Evolutionary conservation across 495 filamentous ascomycete genomes (phyloP).

Genomic region (Daldinia loculata): DNA sequence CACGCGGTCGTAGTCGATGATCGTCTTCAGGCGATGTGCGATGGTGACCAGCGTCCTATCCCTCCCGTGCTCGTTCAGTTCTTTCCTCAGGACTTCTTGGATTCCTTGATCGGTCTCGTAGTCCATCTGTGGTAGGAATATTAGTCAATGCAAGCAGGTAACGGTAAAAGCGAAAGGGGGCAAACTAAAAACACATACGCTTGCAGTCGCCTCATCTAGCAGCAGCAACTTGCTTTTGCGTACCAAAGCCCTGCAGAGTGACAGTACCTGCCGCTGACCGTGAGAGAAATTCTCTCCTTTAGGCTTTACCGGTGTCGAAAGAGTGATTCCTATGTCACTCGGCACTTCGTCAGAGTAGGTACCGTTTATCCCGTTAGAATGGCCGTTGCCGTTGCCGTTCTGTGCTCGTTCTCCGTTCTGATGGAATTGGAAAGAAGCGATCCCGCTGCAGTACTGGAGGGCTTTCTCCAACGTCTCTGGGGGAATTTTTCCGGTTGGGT

Average conservation of each 20-base stretch:
- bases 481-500: constrained; percentile 57
- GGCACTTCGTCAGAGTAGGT: constrained; percentile 32
- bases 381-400: constrained; percentile 35
- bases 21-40: constrained; percentile 59
- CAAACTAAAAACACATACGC: constrained; percentile 32
- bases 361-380: constrained; percentile 38
- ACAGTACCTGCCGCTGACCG: constrained; percentile 66
- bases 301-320: constrained; percentile 56
- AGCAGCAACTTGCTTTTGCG: constrained; percentile 63
- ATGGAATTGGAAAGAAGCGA: constrained; percentile 57
- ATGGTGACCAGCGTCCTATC: constrained; percentile 62
- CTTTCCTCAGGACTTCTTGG: constrained; percentile 55
- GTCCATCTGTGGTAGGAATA: constrained; percentile 51
- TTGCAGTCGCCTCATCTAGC: constrained; percentile 67
- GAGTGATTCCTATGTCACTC: constrained; percentile 44
- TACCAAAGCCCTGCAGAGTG: constrained; percentile 64
- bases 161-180: not conserved
- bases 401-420: constrained; percentile 38
- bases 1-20: constrained; percentile 61
- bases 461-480: constrained; percentile 53
- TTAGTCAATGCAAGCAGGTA: constrained; percentile 1
- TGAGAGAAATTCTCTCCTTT: constrained; percentile 66
- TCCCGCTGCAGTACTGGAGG: constrained; percentile 53
- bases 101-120: constrained; percentile 63
- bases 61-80: constrained; percentile 48